A percentile compares a stretch with the other conserved stretches of the same genome.
phyloP scores from a whole-genome alignment of 2,329 filamentous ascomycete species.

The Neofusicoccum kwambonambiense region DNA sequence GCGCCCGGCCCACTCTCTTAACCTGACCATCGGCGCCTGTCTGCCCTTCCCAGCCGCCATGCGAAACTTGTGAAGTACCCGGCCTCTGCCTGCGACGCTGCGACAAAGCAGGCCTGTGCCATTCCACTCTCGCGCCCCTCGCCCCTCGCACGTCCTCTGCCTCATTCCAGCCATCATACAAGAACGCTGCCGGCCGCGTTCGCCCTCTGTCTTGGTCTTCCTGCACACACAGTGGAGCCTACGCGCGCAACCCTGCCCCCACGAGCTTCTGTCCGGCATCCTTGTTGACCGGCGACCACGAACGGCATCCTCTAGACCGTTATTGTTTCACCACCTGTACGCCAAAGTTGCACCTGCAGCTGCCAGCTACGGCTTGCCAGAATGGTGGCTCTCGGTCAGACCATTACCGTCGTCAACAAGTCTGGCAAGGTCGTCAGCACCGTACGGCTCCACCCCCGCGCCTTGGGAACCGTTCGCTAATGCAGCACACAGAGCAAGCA shows the following conservation, averaged over 20 bases:
- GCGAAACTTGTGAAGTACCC: conserved; percentile 7
- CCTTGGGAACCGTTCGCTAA: conserved; percentile 14
- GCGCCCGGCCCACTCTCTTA: conserved; percentile 7
- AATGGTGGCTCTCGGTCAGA: conserved; percentile 57
- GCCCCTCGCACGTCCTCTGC: background rate
- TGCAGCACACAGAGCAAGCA: conserved; percentile 74
- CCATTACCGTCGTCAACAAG: conserved; percentile 85
- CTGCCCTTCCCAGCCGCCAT: conserved; percentile 3
- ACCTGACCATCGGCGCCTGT: conserved; percentile 5
- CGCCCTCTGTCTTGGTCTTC: background rate
- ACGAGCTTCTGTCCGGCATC: conserved; percentile 11
- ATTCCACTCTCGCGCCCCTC: background rate
- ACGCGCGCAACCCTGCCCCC: conserved; percentile 8
- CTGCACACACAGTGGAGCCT: conserved; percentile 8
- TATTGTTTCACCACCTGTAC: conserved; percentile 18
- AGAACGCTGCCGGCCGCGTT: conserved; percentile 8
- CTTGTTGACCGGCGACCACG: conserved; percentile 12
- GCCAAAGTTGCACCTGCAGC: conserved; percentile 15
- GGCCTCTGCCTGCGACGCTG: background rate
- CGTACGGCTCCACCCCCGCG: conserved; percentile 52
- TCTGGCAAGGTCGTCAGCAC: conserved; percentile 90
- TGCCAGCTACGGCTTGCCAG: background rate
- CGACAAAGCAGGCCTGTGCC: background rate
- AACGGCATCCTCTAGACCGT: conserved; percentile 3
- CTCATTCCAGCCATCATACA: background rate